Conservation (phyloP, 2,329 filamentous ascomycete genomes). For the Apiospora malaysiana region DNA sequence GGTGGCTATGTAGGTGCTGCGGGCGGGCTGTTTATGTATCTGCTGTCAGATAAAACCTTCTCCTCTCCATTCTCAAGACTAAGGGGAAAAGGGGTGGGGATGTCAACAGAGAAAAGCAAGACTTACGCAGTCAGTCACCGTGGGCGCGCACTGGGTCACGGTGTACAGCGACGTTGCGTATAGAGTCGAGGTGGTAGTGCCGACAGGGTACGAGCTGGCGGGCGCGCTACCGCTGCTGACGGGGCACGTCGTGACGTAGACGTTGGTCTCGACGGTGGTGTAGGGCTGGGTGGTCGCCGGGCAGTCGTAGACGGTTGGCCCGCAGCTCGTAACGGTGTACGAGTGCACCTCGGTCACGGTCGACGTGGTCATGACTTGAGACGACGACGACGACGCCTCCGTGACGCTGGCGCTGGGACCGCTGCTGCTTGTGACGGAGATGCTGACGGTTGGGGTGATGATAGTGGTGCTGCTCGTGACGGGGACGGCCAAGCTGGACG, state of each 20-base stretch:
- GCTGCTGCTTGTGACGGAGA: not conserved
- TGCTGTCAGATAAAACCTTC: not conserved
- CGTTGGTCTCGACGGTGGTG: not conserved
- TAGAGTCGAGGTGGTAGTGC: not conserved
- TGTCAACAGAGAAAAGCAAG: not conserved
- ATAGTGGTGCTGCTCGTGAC: not conserved
- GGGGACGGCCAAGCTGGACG: not conserved
- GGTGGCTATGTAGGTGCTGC: not conserved
- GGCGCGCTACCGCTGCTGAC: not conserved
- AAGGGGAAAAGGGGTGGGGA: not conserved
- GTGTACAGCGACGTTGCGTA: not conserved
- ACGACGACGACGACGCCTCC: not conserved
- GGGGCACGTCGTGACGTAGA: constrained; percentile 23
- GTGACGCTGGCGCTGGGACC: not conserved
- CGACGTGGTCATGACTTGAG: constrained; percentile 9
- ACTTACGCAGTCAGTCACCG: constrained; percentile 9
- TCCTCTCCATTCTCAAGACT: too few relatives aligned
- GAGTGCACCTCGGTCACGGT: constrained; percentile 10
- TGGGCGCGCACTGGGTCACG: constrained; percentile 9
- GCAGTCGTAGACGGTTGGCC: constrained; percentile 20
- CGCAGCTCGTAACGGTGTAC: not conserved
- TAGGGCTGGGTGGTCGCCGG: constrained; percentile 19
- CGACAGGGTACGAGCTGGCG: not conserved
- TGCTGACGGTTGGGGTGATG: not conserved
- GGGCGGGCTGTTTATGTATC: not conserved